These are phyloP conservation scores for Arthroderma uncinatum DNA, from an alignment of 2,329 filamentous ascomycete species.

Conservation along the genomic window DNA sequence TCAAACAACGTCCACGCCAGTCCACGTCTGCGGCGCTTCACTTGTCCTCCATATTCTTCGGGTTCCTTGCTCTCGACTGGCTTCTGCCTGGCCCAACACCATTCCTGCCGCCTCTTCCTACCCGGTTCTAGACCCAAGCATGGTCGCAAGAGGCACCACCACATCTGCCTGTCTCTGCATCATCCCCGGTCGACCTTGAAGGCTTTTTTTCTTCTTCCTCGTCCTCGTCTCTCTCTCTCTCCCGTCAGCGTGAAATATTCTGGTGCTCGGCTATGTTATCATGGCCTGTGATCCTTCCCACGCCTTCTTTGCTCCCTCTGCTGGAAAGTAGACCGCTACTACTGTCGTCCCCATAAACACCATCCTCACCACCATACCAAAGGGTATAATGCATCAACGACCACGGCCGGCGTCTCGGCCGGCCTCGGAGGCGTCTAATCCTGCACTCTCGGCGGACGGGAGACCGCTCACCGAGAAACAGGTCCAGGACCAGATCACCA, in stretches of 20 bases:
- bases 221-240: neutral
- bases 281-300: constrained; percentile 28
- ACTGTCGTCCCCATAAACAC: constrained; percentile 13
- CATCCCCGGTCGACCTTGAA: too few species aligned
- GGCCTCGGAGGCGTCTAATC: neutral
- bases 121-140: constrained; percentile 1
- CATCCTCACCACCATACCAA: neutral
- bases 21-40: neutral
- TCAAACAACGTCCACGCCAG: neutral
- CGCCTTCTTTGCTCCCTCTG: constrained; percentile 25
- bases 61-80: neutral
- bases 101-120: neutral
- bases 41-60: neutral
- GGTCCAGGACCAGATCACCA: constrained; percentile 55
- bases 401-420: constrained; percentile 49
- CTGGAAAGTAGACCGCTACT: constrained; percentile 22
- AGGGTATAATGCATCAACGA: constrained; percentile 72
- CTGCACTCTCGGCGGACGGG: neutral
- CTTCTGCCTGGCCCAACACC: neutral
- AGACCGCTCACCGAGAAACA: neutral
- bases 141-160: constrained; percentile 1
- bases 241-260: neutral
- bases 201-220: neutral
- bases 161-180: neutral
- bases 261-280: constrained; percentile 22